phyloP scores from a whole-genome alignment of 208 protist genomes.

The Acanthamoeba healyi region DNA sequence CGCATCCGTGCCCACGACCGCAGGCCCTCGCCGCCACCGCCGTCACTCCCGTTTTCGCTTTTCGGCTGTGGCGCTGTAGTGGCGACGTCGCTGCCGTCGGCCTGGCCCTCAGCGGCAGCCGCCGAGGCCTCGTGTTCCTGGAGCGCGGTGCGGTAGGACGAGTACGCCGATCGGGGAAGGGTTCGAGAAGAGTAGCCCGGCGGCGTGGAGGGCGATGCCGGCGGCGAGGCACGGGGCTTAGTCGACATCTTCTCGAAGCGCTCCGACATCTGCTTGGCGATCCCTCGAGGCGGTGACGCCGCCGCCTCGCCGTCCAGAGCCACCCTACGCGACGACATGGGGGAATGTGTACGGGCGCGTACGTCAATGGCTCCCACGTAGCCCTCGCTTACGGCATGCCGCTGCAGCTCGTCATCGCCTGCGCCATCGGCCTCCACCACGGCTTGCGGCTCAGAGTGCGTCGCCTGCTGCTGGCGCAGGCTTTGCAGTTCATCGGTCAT shows the following conservation, averaged over 20 bases:
- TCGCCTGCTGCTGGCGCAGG: background rate
- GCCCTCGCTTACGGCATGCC: background rate
- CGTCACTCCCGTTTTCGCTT: background rate
- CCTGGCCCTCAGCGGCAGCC: background rate
- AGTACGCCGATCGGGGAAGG: background rate
- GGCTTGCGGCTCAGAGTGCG: background rate
- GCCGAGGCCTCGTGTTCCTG: background rate
- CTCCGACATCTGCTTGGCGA: constrained; percentile 35
- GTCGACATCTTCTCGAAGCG: constrained; percentile 39
- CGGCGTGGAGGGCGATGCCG: background rate
- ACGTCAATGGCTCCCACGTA: background rate
- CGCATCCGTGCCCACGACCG: constrained; percentile 35
- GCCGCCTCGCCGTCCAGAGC: background rate
- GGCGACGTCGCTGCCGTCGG: background rate
- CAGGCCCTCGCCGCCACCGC: background rate
- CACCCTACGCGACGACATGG: background rate
- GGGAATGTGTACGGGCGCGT: background rate
- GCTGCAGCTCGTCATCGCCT: too few species aligned
- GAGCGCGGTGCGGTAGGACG: background rate
- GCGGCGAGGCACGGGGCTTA: background rate
- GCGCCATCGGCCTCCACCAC: too few species aligned
- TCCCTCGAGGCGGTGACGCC: background rate
- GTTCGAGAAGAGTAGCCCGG: background rate
- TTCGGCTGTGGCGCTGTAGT: too few species aligned
- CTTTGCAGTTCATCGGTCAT: constrained; percentile 14